Evolutionary conservation across 139 green algal species (phyloP).

Genomic region (Microglena sp.): DNA sequence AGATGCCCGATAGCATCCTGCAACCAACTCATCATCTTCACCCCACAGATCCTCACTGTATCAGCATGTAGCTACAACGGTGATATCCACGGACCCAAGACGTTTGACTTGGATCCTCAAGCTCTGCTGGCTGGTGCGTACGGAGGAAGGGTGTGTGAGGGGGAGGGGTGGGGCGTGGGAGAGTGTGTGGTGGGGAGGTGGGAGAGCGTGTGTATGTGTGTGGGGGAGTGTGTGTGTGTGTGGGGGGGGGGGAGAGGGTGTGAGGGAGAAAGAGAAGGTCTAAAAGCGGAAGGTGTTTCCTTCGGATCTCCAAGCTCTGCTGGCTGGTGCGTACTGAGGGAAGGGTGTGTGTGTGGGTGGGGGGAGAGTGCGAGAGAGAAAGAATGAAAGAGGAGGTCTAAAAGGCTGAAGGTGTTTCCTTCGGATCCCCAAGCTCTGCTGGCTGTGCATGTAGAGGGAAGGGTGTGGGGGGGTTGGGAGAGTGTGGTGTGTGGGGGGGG

Average conservation of each 20-base stretch:
- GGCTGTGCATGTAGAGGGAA: no score
- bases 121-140: no score
- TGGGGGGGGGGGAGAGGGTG: no score
- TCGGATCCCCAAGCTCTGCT: conserved; percentile 9
- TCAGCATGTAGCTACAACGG: conserved; percentile 6
- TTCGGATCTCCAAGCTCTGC: conserved; percentile 6
- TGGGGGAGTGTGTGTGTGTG: not conserved
- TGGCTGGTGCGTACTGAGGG: conserved; percentile 6
- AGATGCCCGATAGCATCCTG: not conserved
- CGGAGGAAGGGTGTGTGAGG: not conserved
- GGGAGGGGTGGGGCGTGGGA: no score
- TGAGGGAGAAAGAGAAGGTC: no score
- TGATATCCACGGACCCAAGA: not conserved
- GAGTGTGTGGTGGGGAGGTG: not conserved
- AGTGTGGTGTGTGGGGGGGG: no score
- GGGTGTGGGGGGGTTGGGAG: no score
- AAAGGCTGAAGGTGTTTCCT: not conserved
- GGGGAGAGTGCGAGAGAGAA: no score
- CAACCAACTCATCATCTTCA: not conserved
- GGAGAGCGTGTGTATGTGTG: not conserved
- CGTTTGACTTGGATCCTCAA: conserved; percentile 6
- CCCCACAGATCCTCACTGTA: conserved; percentile 16
- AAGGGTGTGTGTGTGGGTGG: not conserved
- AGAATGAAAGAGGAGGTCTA: not conserved
- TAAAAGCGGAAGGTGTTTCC: conserved; percentile 1